A percentile compares a stretch with the other conserved stretches of the same genome.
These are phyloP conservation scores for Phialophora chinensis DNA, from an alignment of 2,329 filamentous ascomycete species.

Conservation along the genomic window DNA sequence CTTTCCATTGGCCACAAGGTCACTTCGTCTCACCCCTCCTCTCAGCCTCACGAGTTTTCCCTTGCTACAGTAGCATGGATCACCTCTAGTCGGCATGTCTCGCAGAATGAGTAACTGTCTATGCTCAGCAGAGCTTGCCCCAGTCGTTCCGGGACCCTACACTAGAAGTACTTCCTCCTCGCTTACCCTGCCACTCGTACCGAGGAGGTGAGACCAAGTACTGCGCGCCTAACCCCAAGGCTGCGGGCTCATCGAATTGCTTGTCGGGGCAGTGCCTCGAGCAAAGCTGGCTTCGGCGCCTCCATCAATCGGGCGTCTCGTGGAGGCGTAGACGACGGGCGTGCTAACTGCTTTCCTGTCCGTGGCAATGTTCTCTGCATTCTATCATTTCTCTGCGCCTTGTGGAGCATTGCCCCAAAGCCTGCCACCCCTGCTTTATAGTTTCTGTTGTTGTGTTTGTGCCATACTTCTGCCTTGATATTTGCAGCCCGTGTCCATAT, in stretches of 20 bases:
- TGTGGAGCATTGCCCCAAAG: slow-evolving; percentile 7
- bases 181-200: not conserved
- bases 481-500: not conserved
- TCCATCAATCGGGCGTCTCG: slow-evolving; percentile 5
- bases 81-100: not conserved
- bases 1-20: not conserved
- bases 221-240: slow-evolving; percentile 12
- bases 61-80: not conserved
- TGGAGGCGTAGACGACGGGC: slow-evolving; percentile 5
- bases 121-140: not conserved
- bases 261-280: slow-evolving; percentile 10
- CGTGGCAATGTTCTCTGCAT: not conserved
- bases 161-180: not conserved
- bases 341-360: not conserved
- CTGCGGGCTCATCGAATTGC: not conserved
- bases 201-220: not conserved
- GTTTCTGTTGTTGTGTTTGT: slow-evolving; percentile 7
- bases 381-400: not conserved
- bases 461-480: not conserved
- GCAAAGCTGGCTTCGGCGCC: slow-evolving; percentile 2
- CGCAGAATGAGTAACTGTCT: slow-evolving; percentile 1
- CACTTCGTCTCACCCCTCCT: slow-evolving; percentile 16
- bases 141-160: not conserved
- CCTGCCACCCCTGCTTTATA: slow-evolving; percentile 1
- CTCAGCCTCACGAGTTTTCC: slow-evolving; percentile 15